Evolutionary conservation across 805 yeast species (phyloP).

Genomic region (Cyberlindnera bimundalis): DNA sequence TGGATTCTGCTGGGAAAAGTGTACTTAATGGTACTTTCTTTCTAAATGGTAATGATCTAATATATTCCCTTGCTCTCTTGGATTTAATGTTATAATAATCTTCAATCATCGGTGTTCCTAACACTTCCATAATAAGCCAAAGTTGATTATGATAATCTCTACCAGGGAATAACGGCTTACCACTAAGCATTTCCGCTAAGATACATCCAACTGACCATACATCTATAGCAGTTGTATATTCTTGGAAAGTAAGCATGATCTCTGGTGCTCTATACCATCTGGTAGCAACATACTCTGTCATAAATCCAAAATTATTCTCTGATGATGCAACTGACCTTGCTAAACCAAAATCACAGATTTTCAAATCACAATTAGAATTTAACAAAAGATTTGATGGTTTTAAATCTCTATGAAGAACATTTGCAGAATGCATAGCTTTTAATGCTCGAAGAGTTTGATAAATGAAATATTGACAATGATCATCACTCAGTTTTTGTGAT

Average conservation of each 20-base stretch:
- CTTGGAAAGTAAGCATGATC: slow-evolving; percentile 70
- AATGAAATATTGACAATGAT: slow-evolving; percentile 65
- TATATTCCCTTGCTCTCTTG: slow-evolving; percentile 74
- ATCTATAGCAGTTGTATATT: slow-evolving; percentile 74
- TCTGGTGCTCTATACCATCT: slow-evolving; percentile 87
- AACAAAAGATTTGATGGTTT: slow-evolving; percentile 71
- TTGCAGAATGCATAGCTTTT: slow-evolving; percentile 67
- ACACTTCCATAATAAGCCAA: slow-evolving; percentile 58
- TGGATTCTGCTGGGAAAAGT: slow-evolving; percentile 44
- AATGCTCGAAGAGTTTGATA: slow-evolving; percentile 71
- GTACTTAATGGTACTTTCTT: slow-evolving; percentile 51
- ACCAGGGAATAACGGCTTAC: slow-evolving; percentile 70
- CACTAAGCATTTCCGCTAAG: slow-evolving; percentile 60
- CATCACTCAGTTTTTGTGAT: slow-evolving; percentile 55
- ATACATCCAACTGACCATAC: slow-evolving; percentile 83
- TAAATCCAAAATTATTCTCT: slow-evolving; percentile 46
- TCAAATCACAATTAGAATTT: slow-evolving; percentile 68
- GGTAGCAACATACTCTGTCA: slow-evolving; percentile 82
- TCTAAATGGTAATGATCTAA: slow-evolving; percentile 60
- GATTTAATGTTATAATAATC: slow-evolving; percentile 73
- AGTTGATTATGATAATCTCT: slow-evolving; percentile 69
- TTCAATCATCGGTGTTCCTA: slow-evolving; percentile 73
- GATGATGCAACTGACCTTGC: slow-evolving; percentile 54
- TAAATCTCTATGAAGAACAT: slow-evolving; percentile 72
- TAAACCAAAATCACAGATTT: slow-evolving; percentile 76